Conservation (phyloP, 2,329 filamentous ascomycete genomes). For the Cercospora brassicicola region DNA sequence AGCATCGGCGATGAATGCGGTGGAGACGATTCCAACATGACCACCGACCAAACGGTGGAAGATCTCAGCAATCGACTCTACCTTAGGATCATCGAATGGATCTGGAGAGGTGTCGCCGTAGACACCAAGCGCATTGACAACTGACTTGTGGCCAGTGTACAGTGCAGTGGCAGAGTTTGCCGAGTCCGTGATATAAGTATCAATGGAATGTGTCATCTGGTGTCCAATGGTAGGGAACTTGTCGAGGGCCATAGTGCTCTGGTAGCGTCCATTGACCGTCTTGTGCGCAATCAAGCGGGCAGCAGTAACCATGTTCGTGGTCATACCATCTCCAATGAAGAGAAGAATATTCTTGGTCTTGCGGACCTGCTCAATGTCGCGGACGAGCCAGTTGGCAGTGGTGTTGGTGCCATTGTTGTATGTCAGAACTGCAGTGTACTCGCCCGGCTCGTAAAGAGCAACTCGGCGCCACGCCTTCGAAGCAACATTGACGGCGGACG, state of each 20-base stretch:
- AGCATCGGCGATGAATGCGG: constrained; percentile 78
- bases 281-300: constrained; percentile 79
- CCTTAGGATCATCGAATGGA: constrained; percentile 78
- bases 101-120: constrained; percentile 75
- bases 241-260: constrained; percentile 69
- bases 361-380: constrained; percentile 66
- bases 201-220: constrained; percentile 84
- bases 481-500: constrained; percentile 75
- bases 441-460: constrained; percentile 73
- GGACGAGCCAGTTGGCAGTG: constrained; percentile 73
- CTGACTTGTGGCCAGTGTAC: constrained; percentile 81
- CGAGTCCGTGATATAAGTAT: constrained; percentile 78
- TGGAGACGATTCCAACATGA: constrained; percentile 66
- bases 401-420: constrained; percentile 75
- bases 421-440: constrained; percentile 71
- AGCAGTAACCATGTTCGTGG: constrained; percentile 62
- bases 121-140: constrained; percentile 77
- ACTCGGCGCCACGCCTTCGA: constrained; percentile 76
- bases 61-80: constrained; percentile 79
- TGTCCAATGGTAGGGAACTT: constrained; percentile 73
- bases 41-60: constrained; percentile 68
- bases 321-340: constrained; percentile 73
- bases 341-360: constrained; percentile 74
- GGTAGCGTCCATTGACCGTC: constrained; percentile 80
- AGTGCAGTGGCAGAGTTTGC: constrained; percentile 81